These are phyloP conservation scores for Mentha longifolia DNA, from an alignment of 257 asterid species.

Conservation along the genomic window DNA sequence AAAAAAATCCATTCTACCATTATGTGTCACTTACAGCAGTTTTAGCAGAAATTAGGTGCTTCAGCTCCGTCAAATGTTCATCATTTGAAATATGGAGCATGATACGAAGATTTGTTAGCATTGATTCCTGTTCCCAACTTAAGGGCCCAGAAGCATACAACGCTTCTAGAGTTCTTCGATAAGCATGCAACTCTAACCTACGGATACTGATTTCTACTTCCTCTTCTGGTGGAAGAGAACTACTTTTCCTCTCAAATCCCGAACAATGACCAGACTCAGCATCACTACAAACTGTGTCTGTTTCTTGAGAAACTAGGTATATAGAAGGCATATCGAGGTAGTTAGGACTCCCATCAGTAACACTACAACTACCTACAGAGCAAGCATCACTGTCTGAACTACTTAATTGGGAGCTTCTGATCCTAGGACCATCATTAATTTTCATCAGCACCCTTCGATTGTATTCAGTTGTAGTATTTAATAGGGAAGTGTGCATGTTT, in stretches of 20 bases:
- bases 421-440: conserved; percentile 37
- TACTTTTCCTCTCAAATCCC: conserved; percentile 49
- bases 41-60: conserved; percentile 65
- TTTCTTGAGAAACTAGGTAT: conserved; percentile 42
- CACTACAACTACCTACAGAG: conserved; percentile 91
- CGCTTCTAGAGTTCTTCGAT: conserved; percentile 76
- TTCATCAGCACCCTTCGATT: conserved; percentile 47
- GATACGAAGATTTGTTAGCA: conserved; percentile 87
- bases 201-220: conserved; percentile 60
- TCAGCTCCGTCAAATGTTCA: conserved; percentile 88
- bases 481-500: conserved; percentile 55
- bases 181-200: conserved; percentile 83
- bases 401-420: conserved; percentile 42
- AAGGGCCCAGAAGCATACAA: conserved; percentile 85
- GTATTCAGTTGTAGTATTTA: conserved; percentile 50
- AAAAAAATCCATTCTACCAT: conserved; percentile 27
- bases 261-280: conserved; percentile 64
- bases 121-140: conserved; percentile 89
- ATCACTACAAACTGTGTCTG: conserved; percentile 56
- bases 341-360: conserved; percentile 47
- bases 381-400: conserved; percentile 63
- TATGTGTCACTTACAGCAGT: conserved; percentile 49
- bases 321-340: conserved; percentile 38
- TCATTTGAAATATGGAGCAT: conserved; percentile 86
- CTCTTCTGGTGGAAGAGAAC: conserved; percentile 52